Conservation (phyloP, 805 yeast species). For the Cyberlindnera veronae region DNA sequence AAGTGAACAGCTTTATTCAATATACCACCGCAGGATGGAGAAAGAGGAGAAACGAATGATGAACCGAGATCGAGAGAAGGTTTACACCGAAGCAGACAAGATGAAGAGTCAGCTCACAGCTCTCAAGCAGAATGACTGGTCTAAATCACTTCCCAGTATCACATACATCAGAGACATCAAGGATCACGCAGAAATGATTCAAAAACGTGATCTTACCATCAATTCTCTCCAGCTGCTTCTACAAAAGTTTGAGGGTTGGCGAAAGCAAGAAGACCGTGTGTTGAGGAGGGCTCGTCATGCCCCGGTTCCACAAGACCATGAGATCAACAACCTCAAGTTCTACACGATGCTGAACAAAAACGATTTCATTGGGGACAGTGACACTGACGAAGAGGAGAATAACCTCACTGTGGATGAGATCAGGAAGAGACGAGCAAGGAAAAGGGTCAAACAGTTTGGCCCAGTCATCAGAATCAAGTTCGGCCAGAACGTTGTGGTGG, state of each 20-base stretch:
- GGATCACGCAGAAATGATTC: conserved; percentile 45
- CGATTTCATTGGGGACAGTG: conserved; percentile 27
- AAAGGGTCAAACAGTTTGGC: conserved; percentile 17
- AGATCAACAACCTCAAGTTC: conserved; percentile 14
- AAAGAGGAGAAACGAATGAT: conserved; percentile 59
- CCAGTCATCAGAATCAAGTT: conserved; percentile 26
- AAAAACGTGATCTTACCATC: conserved; percentile 51
- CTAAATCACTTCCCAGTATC: conserved; percentile 39
- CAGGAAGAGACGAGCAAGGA: conserved; percentile 12
- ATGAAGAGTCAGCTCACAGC: conserved; percentile 38
- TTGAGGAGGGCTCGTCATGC: conserved; percentile 13
- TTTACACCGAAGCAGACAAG: conserved; percentile 53
- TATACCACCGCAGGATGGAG: conserved; percentile 57
- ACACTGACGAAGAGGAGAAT: conserved; percentile 29
- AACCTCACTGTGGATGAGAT: conserved; percentile 16
- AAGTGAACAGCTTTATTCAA: conserved; percentile 36
- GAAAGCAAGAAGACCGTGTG: conserved; percentile 22
- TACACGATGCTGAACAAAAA: conserved; percentile 19
- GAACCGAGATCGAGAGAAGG: conserved; percentile 48
- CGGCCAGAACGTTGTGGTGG: conserved; percentile 19
- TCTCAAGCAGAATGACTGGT: conserved; percentile 46
- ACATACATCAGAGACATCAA: conserved; percentile 46
- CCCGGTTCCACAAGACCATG: not conserved
- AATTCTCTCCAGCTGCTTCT: conserved; percentile 35
- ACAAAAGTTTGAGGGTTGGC: conserved; percentile 22